A percentile compares a stretch with the other conserved stretches of the same genome.
These are phyloP conservation scores for Boletus sp. DNA, from an alignment of 768 basidiomycete genomes.

Conservation along the genomic window DNA sequence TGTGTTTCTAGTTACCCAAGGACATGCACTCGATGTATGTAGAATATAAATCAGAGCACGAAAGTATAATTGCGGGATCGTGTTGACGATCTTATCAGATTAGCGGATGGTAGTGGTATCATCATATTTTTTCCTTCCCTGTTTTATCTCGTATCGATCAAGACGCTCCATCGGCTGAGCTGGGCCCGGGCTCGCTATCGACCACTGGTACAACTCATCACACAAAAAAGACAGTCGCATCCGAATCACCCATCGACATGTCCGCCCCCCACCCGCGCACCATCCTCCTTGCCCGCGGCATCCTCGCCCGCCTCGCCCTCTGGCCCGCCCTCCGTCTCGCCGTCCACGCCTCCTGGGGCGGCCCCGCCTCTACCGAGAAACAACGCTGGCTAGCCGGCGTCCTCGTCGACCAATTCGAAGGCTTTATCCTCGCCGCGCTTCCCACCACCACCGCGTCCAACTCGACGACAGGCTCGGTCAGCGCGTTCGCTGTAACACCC, in stretches of 20 bases:
- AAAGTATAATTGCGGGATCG: too few relatives aligned
- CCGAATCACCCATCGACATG: conserved; percentile 1
- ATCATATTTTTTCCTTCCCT: too few relatives aligned
- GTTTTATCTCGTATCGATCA: not conserved
- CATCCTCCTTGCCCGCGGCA: conserved; percentile 82
- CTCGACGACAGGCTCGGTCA: not conserved
- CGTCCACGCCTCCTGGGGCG: conserved; percentile 85
- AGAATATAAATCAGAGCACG: too few relatives aligned
- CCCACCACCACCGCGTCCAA: too few relatives aligned
- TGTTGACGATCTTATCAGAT: not conserved
- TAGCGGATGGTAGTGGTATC: not conserved
- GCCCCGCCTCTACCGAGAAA: conserved; percentile 67
- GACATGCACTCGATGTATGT: not conserved
- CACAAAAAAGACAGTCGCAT: too few relatives aligned
- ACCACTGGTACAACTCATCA: too few relatives aligned
- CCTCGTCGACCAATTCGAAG: conserved; percentile 78
- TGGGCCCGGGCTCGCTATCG: too few relatives aligned
- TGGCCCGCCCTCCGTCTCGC: conserved; percentile 90
- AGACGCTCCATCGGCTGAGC: too few relatives aligned
- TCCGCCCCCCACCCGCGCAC: conserved; percentile 42
- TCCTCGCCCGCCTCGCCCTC: conserved; percentile 73
- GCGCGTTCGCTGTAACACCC: not conserved
- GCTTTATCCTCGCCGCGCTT: conserved; percentile 38
- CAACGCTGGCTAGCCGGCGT: conserved; percentile 82
- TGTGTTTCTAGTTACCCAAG: not conserved